Percentiles rank a stretch among this genome's conserved stretches.
These are phyloP conservation scores for Cyclostephanos tholiformis DNA, from an alignment of 108 stramenopile species.

Conservation along the genomic window DNA sequence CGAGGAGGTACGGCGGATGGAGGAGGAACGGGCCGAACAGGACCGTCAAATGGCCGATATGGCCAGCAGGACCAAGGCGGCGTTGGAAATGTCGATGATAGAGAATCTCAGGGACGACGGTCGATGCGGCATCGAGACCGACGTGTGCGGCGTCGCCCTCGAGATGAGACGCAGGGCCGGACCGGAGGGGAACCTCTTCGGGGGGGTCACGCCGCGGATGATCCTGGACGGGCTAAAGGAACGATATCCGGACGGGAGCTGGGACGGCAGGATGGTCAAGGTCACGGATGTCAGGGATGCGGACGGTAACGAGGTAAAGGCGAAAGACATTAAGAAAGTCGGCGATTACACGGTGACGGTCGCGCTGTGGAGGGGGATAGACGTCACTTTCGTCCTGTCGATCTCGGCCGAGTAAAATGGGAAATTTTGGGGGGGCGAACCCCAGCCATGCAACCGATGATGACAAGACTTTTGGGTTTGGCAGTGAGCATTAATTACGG, in stretches of 20 bases:
- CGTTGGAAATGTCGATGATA: slow-evolving; percentile 24
- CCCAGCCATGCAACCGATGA: too few relatives aligned
- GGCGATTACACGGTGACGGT: slow-evolving; percentile 61
- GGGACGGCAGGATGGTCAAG: slow-evolving; percentile 56
- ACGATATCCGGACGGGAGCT: slow-evolving; percentile 43
- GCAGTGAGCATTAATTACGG: too few relatives aligned
- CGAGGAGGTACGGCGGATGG: slow-evolving; percentile 58
- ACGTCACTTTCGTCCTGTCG: slow-evolving; percentile 50
- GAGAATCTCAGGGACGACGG: slow-evolving; percentile 34
- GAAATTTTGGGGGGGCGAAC: too few relatives aligned
- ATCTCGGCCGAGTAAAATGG: slow-evolving; percentile 45
- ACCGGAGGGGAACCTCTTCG: slow-evolving; percentile 81
- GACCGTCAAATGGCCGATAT: slow-evolving; percentile 44
- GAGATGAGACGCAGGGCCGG: slow-evolving; percentile 60
- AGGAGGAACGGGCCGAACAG: slow-evolving; percentile 23
- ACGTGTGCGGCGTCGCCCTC: slow-evolving; percentile 37
- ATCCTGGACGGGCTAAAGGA: slow-evolving; percentile 62
- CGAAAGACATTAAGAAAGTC: slow-evolving; percentile 69
- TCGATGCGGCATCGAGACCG: slow-evolving; percentile 25
- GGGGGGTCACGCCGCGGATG: slow-evolving; percentile 71
- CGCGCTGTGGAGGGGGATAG: slow-evolving; percentile 56
- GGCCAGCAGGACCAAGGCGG: slow-evolving; percentile 37
- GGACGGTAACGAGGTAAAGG: slow-evolving; percentile 53
- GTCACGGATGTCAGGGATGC: slow-evolving; percentile 49
- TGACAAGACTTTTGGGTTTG: too few relatives aligned